Base-by-base conservation (phyloP, 2,329 filamentous ascomycete species). In the Spiromastix sp. region DNA sequence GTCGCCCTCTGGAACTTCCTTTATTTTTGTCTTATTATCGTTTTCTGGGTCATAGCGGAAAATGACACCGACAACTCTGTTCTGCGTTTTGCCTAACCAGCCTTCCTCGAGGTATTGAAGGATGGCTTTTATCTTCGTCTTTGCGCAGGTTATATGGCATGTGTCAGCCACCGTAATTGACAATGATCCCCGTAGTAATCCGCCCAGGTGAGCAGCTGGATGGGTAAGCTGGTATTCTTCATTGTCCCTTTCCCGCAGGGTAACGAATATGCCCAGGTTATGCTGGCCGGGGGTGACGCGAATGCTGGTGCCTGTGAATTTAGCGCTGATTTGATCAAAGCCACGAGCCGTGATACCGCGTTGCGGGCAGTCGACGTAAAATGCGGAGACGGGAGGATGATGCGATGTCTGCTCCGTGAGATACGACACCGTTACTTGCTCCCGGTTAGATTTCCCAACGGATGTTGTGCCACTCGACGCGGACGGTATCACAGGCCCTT, bases 361-460 rank as follows among this genome's bases (percentile, higher is more conserved):
- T 47, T 93, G 83, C 1, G 87, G 86, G 54, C 91, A 98, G 53
- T 86, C 81, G 44, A 95, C 79, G 58, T 84, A 89, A 61, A 93
- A 98, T 10, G 91, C 91, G 48, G 89, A 96, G 46, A 98, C 89
- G 7, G 91, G 91, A 21, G 91, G 91, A 61, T 98, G 91, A 52
- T 98, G 91, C 5, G 86, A 95, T 6, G 91, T 98, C 64, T 98
- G 91, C 63, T 98, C 91, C 17, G 91, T 96, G 41, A 98, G 71
- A 57, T 93, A 98, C 7, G 86, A 94, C 48, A 98, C 76, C 48
- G 81, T 83, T 48, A 94, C 72, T 18, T 69, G 71, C 47, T 64
- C 49, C 31, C 63, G 60, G 41, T 59, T 39, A 40, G 27, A 44
- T 46, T 24, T 35, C 8, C 12, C 20, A 41, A 34, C 41, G n/a